phyloP scores from a whole-genome alignment of 73 alveolate species.

The Tetrahymena malaccensis region DNA sequence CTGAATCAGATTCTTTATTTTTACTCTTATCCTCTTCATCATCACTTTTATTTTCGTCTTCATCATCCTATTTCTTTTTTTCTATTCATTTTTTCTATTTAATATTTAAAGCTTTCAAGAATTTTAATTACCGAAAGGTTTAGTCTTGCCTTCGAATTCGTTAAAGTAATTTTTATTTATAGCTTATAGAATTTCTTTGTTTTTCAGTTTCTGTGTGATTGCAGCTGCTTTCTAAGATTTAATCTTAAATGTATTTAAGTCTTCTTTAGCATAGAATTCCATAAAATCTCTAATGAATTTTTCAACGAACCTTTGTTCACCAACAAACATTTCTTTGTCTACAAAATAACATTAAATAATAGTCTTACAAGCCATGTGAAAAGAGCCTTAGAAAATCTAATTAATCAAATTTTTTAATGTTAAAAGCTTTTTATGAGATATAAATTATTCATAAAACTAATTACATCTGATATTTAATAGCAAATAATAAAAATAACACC shows the following conservation, averaged over 20 bases:
- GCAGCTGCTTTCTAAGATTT: constrained; percentile 5
- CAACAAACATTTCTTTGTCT: constrained; percentile 40
- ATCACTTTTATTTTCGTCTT: neutral
- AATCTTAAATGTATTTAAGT: constrained; percentile 3
- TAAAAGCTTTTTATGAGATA: too few relatives aligned
- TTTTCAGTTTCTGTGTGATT: neutral
- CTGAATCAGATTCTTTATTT: neutral
- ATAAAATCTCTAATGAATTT: constrained; percentile 30
- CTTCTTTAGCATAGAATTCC: constrained; percentile 33
- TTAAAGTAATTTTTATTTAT: neutral
- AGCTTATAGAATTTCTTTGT: neutral
- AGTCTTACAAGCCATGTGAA: constrained; percentile 36
- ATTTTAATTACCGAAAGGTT: neutral
- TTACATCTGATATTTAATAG: constrained; percentile 15
- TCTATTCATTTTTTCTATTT: neutral
- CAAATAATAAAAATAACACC: constrained; percentile 18
- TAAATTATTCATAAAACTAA: too few relatives aligned
- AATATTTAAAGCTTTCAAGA: neutral
- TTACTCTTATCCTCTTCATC: neutral
- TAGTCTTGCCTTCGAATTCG: constrained; percentile 1
- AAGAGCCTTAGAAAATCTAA: constrained; percentile 23
- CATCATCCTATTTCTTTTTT: neutral
- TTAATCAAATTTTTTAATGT: neutral
- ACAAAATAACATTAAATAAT: constrained; percentile 22
- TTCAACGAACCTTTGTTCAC: constrained; percentile 42